phyloP scores from a whole-genome alignment of 331 rosid genomes.

The Pyrus hybrid region DNA sequence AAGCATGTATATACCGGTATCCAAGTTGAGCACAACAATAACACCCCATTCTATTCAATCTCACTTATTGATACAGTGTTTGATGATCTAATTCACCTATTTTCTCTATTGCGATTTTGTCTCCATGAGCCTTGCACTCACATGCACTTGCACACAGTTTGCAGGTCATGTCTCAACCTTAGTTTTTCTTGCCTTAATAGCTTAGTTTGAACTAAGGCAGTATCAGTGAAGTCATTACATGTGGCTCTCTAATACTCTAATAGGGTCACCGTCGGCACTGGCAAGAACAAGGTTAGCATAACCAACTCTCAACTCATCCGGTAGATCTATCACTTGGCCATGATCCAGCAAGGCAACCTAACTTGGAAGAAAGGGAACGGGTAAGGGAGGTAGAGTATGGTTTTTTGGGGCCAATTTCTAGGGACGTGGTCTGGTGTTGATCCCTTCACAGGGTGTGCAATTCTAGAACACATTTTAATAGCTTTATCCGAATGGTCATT shows the following conservation, averaged over 20 bases:
- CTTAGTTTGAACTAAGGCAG: no score
- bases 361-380: constrained; percentile 1
- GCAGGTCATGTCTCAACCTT: background rate
- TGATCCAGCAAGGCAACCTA: constrained; percentile 95
- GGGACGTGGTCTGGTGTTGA: no score
- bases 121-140: background rate
- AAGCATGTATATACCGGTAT: no score
- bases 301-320: constrained; percentile 81
- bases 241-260: constrained; percentile 62
- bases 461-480: no score
- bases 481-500: no score
- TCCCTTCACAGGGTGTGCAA: no score
- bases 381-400: no score
- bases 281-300: constrained; percentile 88
- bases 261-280: constrained; percentile 66
- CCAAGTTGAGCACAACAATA: background rate
- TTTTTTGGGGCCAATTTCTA: no score
- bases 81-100: background rate
- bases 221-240: no score
- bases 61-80: background rate
- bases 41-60: background rate
- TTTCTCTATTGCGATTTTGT: background rate
- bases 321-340: constrained; percentile 99
- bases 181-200: background rate
- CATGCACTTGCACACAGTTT: background rate